Evolutionary conservation across 805 yeast genomes (phyloP).

Genomic region (Pichia kluyveri): DNA sequence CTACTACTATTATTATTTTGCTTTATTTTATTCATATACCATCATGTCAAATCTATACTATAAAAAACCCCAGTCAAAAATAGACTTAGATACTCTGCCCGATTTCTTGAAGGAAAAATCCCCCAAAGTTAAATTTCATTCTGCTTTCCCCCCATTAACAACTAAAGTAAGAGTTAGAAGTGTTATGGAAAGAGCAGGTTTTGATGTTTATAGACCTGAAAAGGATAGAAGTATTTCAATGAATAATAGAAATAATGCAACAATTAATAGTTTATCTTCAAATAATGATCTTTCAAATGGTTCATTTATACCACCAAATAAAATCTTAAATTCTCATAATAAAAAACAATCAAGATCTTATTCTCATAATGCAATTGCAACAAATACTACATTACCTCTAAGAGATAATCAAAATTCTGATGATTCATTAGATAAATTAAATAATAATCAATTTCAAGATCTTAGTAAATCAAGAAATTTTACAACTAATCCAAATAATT

Average conservation of each 20-base stretch:
- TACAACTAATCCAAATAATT: neutral
- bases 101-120: slow-evolving; percentile 22
- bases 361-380: neutral
- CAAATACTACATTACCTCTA: neutral
- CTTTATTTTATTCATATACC: neutral
- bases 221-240: slow-evolving; percentile 1
- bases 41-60: neutral
- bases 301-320: slow-evolving; percentile 4
- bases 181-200: slow-evolving; percentile 78
- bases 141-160: slow-evolving; percentile 65
- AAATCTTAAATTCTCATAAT: neutral
- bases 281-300: neutral
- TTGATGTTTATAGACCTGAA: slow-evolving; percentile 42
- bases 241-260: neutral
- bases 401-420: neutral
- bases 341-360: slow-evolving; percentile 9
- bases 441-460: neutral
- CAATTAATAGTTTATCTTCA: neutral
- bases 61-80: slow-evolving; percentile 5
- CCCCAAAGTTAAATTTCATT: slow-evolving; percentile 31
- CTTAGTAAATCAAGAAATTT: neutral
- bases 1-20: neutral
- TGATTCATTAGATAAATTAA: neutral
- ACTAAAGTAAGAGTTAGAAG: slow-evolving; percentile 54
- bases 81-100: slow-evolving; percentile 23